Base-by-base conservation (phyloP, 495 filamentous ascomycete species). In the Aspergillus cavernicola region DNA sequence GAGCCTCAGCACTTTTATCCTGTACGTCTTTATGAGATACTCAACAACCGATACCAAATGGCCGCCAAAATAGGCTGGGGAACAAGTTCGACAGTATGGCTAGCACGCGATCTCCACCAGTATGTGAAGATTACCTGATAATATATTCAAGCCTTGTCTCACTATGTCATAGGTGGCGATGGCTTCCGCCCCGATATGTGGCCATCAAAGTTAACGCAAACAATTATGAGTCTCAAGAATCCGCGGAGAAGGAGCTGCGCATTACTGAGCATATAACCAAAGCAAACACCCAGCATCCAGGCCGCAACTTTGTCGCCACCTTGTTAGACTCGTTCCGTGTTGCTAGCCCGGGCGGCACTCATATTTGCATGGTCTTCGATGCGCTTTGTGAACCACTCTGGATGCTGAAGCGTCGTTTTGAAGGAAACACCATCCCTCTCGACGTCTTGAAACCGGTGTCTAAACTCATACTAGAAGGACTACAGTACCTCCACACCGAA, bases 61-160 rank as follows among this genome's bases (percentile, higher is more conserved):
- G 40, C 72, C 6, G 66, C 62, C 12, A 79, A 81, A 56, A 60
- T 81, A 18, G 75, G 76, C 16, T 78, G 62, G 60, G 76, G 75
- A 2, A 57, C 62, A 6, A 59, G 42, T 28, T 79, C 75, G 8
- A 79, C 75, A 1, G 66, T 74, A 13, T 80, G 70, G 74, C 63
- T 78, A n/a, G 66, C 64, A n/a, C 64, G 59, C n/a, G 68, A 76
- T 64, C 62, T 74, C 2, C 41, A 66, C 50, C 52, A 60, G 62
- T 65, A 61, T 48, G 50, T 61, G 11, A 47, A 43, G n/a, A 51
- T 42, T 41, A 37, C 32, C 53, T 46, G 24, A 59, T 61, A 18
- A 43, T 39, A 42, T 26, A n/a, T 49, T 39, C 28, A 36, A 44
- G 41, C 36, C 35, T 31, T 41, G 20, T 49, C 48, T 52, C 22